Base-by-base conservation (phyloP, 2,329 filamentous ascomycete species). In the Botrytis porri region DNA sequence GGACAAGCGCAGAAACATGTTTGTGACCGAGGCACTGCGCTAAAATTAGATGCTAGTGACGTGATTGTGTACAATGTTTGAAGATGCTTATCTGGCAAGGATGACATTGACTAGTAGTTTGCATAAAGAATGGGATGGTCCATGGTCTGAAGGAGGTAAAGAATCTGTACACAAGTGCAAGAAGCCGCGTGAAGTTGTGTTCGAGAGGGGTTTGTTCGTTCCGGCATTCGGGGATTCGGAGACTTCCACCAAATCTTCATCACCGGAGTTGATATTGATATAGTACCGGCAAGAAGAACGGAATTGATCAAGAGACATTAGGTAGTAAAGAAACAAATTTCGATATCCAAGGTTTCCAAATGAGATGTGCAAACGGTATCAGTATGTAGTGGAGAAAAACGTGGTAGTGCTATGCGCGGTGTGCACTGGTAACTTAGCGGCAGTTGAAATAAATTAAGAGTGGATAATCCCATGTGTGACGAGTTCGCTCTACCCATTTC, bases 11-110 rank as follows among this genome's bases (percentile, higher is more conserved):
- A 67, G 54, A 67, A 41, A 67, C 25, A 57, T 41, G 48, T 67
- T 67, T 20, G 64, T 67, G 64, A 41, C 48, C 48, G 35, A 57
- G 64, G 64, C 35, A 54, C 25, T 29, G n/a, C 64, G 22, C 64
- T 54, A 67, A 57, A 54, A 32, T 67, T 67, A 67, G 64, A 67
- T 67, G 35, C 64, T 67, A 67, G 64, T 41, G 64, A 67, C 48
- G 45, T 67, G 64, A 57, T 57, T 57, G 35, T 54, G 35, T 29
- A 39, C 9, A 54, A 41, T 32, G 18, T 57, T 66, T 39, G 25
- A 29, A 54, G 32, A 66, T 54, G 35, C 64, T n/a, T 57, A 29
- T 54, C 35, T n/a, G 32, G 64, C 64, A 57, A 67, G 48, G 64
- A 54, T 67, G 48, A 35, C 48, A 67, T 67, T 67, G 64, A 67